Percentiles rank a stretch among this genome's conserved stretches.
Conservation (phyloP, 2,329 filamentous ascomycete species). For the Pseudogymnoascus sp. region DNA sequence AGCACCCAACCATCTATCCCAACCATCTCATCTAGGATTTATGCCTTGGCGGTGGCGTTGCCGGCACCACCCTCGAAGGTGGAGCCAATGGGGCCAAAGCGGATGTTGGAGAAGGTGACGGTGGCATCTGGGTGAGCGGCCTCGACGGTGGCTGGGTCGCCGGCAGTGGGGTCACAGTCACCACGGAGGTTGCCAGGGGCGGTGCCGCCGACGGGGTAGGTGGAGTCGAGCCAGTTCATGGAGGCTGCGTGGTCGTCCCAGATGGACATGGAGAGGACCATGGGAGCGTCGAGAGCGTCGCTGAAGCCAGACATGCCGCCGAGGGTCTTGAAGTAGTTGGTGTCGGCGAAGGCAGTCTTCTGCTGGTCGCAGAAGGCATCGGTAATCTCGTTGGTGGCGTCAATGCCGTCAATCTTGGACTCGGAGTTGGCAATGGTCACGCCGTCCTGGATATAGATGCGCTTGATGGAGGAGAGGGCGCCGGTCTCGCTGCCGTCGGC, state of each 20-base stretch:
- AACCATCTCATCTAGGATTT: neutral
- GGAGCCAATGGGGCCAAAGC: slow-evolving; percentile 10
- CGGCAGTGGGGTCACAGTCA: slow-evolving; percentile 42
- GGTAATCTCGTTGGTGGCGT: slow-evolving; percentile 43
- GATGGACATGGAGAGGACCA: slow-evolving; percentile 56
- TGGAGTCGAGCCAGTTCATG: slow-evolving; percentile 67
- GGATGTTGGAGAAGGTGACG: slow-evolving; percentile 25
- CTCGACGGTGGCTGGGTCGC: slow-evolving; percentile 42
- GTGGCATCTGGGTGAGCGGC: slow-evolving; percentile 35
- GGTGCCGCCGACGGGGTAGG: slow-evolving; percentile 44
- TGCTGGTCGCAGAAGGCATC: slow-evolving; percentile 46
- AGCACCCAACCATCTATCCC: neutral
- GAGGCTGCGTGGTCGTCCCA: slow-evolving; percentile 47
- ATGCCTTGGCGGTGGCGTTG: neutral
- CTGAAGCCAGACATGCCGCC: slow-evolving; percentile 49
- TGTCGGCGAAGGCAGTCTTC: slow-evolving; percentile 46
- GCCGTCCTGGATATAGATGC: slow-evolving; percentile 47
- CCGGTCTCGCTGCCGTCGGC: slow-evolving; percentile 41
- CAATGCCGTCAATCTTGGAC: slow-evolving; percentile 37
- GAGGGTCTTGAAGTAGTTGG: slow-evolving; percentile 41
- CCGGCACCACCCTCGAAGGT: neutral
- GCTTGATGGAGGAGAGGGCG: slow-evolving; percentile 42
- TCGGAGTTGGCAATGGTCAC: slow-evolving; percentile 42
- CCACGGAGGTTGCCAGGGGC: slow-evolving; percentile 44
- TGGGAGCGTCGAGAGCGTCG: slow-evolving; percentile 44